Conservation (phyloP, 768 basidiomycete species). For the Termitomyces sp. region DNA sequence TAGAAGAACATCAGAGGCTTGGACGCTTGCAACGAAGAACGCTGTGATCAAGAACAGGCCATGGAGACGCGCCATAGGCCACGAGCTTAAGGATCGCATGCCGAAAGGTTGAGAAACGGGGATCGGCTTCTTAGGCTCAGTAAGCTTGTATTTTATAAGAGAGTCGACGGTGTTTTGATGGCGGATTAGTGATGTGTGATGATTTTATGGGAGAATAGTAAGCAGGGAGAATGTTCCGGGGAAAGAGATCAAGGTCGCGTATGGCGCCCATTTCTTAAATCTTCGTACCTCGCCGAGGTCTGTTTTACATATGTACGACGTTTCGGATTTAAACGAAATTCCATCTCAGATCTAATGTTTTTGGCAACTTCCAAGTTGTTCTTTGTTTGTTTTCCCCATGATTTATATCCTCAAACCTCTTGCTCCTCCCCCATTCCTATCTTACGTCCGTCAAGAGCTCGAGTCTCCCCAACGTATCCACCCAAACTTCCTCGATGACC, state of each 20-base stretch:
- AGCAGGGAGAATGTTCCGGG: slow-evolving; percentile 10
- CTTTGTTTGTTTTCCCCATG: slow-evolving; percentile 11
- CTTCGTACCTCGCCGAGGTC: background rate
- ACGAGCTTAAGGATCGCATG: slow-evolving; percentile 15
- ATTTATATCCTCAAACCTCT: background rate
- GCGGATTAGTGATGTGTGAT: slow-evolving; percentile 7
- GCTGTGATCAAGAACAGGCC: slow-evolving; percentile 7
- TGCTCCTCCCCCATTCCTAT: too few species aligned
- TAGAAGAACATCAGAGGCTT: slow-evolving; percentile 15
- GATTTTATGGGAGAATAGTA: slow-evolving; percentile 5
- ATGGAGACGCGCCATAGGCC: slow-evolving; percentile 4
- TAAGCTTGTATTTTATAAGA: slow-evolving; percentile 7
- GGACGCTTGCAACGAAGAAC: slow-evolving; percentile 14
- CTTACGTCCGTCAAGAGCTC: too few species aligned
- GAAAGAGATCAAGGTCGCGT: background rate
- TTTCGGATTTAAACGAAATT: slow-evolving; percentile 9
- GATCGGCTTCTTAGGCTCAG: background rate
- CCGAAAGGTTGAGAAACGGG: slow-evolving; percentile 4
- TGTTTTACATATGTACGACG: background rate
- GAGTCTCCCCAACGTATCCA: too few species aligned
- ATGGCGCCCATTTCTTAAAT: slow-evolving; percentile 1
- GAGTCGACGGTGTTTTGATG: slow-evolving; percentile 3
- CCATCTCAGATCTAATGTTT: slow-evolving; percentile 7
- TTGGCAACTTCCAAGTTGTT: slow-evolving; percentile 5
- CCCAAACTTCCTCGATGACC: background rate